Percentiles rank a stretch among this genome's conserved stretches.
phyloP scores from a whole-genome alignment of 169 alveolate genomes.

The Pseudocohnilembus persalinus region DNA sequence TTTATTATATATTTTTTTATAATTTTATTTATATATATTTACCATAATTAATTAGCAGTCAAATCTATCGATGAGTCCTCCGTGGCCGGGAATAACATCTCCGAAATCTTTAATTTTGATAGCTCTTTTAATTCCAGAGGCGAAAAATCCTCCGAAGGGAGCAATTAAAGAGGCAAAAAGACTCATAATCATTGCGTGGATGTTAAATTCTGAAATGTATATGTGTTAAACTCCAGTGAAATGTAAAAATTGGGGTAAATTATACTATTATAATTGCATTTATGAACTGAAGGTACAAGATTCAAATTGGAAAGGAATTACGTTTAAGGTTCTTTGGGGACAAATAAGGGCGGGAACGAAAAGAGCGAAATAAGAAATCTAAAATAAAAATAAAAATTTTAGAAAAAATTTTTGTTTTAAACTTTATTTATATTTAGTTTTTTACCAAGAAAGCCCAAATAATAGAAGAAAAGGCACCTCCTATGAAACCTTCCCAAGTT shows the following conservation, averaged over 20 bases:
- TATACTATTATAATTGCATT: constrained; percentile 29
- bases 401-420: neutral
- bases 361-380: constrained; percentile 67
- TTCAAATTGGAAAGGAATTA: constrained; percentile 82
- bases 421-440: neutral
- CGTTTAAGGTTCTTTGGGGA: constrained; percentile 83
- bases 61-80: constrained; percentile 99
- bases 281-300: constrained; percentile 60
- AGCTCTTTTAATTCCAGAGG: constrained; percentile 99
- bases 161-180: constrained; percentile 96
- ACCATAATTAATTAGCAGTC: constrained; percentile 97
- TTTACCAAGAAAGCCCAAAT: constrained; percentile 51
- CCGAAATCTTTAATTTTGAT: constrained; percentile 98
- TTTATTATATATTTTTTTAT: too few species aligned
- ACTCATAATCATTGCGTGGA: constrained; percentile 94
- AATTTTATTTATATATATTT: neutral
- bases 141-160: constrained; percentile 99
- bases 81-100: constrained; percentile 99
- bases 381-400: neutral
- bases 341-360: constrained; percentile 82
- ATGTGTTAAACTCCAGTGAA: constrained; percentile 28
- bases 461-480: constrained; percentile 89
- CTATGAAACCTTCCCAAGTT: constrained; percentile 98
- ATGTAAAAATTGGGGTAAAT: constrained; percentile 47
- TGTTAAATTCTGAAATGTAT: constrained; percentile 67